A percentile compares a stretch with the other conserved stretches of the same genome.
Evolutionary conservation across 2,329 filamentous ascomycete species (phyloP).

Genomic region (Peltaster fructicola): DNA sequence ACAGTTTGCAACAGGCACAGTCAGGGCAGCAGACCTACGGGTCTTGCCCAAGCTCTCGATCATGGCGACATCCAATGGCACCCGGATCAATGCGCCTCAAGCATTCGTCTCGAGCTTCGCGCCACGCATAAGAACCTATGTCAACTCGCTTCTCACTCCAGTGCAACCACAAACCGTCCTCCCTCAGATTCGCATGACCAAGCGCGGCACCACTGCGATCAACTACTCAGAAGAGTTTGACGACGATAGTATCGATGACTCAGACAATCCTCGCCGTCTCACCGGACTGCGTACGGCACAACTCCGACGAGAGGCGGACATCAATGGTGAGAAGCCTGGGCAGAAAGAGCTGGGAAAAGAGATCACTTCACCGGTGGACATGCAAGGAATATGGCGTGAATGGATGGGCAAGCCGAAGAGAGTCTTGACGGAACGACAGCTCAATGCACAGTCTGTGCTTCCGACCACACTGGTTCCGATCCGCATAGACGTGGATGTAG

Average conservation of each 20-base stretch:
- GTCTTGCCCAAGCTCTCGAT: conserved; percentile 5
- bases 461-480: conserved; percentile 88
- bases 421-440: conserved; percentile 38
- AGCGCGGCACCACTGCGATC: conserved; percentile 88
- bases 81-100: conserved; percentile 45
- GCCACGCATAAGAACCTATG: conserved; percentile 74
- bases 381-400: conserved; percentile 84
- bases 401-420: conserved; percentile 68
- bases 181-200: conserved; percentile 69
- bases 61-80: conserved; percentile 12
- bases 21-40: conserved; percentile 6
- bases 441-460: conserved; percentile 51
- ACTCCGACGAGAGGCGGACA: conserved; percentile 45
- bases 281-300: conserved; percentile 72
- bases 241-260: conserved; percentile 62
- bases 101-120: conserved; percentile 85
- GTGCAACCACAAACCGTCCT: conserved; percentile 53
- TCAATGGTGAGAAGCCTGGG: conserved; percentile 43
- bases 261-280: conserved; percentile 49
- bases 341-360: conserved; percentile 64
- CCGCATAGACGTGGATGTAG: conserved; percentile 85
- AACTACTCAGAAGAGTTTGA: conserved; percentile 97
- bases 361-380: conserved; percentile 55
- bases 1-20: not conserved
- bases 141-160: conserved; percentile 78